Conservation (phyloP, 2,329 filamentous ascomycete genomes). For the Colletotrichum chlorophyti region DNA sequence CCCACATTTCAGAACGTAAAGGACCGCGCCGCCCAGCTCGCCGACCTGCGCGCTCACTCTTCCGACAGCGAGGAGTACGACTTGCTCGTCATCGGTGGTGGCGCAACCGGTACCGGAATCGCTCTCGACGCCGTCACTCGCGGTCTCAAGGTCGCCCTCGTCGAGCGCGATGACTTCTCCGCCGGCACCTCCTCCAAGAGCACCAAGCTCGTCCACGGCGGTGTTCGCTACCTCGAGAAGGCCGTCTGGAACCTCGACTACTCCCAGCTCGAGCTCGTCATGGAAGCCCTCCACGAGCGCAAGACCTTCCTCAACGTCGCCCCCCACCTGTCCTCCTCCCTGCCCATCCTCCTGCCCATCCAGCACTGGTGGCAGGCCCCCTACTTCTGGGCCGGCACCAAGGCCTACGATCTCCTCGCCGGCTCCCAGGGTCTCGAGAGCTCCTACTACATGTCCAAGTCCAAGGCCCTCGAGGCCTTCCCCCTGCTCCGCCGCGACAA, state of each 20-base stretch:
- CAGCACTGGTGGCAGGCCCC: constrained; percentile 86
- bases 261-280: constrained; percentile 81
- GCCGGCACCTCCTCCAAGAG: constrained; percentile 85
- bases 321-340: constrained; percentile 80
- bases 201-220: constrained; percentile 86
- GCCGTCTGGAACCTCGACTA: constrained; percentile 87
- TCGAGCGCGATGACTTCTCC: constrained; percentile 85
- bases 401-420: constrained; percentile 82
- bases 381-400: constrained; percentile 74
- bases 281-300: constrained; percentile 81
- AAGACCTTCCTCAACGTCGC: constrained; percentile 85
- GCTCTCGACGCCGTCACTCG: constrained; percentile 82
- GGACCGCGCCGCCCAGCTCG: constrained; percentile 45
- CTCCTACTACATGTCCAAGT: constrained; percentile 81
- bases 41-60: constrained; percentile 44
- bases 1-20: constrained; percentile 44
- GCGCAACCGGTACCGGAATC: constrained; percentile 81
- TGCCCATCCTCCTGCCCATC: constrained; percentile 84
- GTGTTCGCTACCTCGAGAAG: constrained; percentile 86
- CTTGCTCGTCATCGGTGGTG: constrained; percentile 79
- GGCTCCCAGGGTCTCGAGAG: constrained; percentile 83
- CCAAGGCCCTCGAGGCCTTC: constrained; percentile 78
- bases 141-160: constrained; percentile 79
- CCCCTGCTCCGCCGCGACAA: constrained; percentile 79
- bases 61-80: constrained; percentile 69